Evolutionary conservation across 2,329 filamentous ascomycete genomes (phyloP).

Genomic region (Elsinoe batatas): DNA sequence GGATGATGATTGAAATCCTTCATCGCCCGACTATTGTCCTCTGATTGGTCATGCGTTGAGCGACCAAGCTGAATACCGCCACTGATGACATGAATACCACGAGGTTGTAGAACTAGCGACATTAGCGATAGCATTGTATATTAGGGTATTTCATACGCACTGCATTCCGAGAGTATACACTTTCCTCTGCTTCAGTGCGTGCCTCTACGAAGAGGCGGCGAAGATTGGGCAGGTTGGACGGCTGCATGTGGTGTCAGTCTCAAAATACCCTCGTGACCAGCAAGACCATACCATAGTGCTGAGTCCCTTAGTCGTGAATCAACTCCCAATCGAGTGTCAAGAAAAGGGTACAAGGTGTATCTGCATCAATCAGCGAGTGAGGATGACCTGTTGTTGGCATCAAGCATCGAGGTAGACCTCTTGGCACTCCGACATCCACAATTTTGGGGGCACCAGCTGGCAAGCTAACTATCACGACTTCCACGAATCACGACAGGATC

Average conservation of each 20-base stretch:
- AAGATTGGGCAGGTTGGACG: conserved; percentile 85
- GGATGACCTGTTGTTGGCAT: not conserved
- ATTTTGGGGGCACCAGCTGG: not conserved
- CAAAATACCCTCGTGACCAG: too few species aligned
- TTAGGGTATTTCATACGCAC: conserved; percentile 44
- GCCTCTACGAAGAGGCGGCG: conserved; percentile 92
- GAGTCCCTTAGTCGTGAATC: too few species aligned
- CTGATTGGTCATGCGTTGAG: conserved; percentile 62
- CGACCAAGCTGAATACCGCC: conserved; percentile 84
- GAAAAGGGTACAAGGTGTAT: too few species aligned
- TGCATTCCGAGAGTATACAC: conserved; percentile 84
- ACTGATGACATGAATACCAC: conserved; percentile 95
- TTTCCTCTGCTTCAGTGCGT: conserved; percentile 84
- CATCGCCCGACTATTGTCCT: conserved; percentile 7
- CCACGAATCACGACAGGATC: not conserved
- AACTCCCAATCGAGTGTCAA: too few species aligned
- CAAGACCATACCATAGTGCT: too few species aligned
- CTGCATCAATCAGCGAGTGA: too few species aligned
- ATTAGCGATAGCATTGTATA: conserved; percentile 4
- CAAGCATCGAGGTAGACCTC: not conserved
- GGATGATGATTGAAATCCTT: conserved; percentile 18
- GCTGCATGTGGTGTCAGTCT: conserved; percentile 22
- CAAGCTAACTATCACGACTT: not conserved
- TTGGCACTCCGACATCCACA: not conserved
- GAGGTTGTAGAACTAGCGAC: conserved; percentile 81